Conservation (phyloP, 2,329 filamentous ascomycete genomes). For the Claviceps fusiformis region DNA sequence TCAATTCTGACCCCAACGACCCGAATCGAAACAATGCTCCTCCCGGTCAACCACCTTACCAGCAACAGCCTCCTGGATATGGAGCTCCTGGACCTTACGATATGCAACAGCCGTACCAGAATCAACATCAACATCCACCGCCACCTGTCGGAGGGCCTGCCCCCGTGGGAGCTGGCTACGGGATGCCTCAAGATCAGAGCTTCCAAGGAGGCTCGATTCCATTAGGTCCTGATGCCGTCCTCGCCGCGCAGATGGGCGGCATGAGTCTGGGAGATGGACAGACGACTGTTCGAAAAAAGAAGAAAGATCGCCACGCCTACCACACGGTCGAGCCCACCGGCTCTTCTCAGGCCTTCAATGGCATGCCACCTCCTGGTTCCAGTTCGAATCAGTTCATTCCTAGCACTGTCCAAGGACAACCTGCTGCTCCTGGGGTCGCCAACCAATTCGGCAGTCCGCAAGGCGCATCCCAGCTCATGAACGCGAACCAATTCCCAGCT, state of each 20-base stretch:
- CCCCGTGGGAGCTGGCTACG: conserved; percentile 15
- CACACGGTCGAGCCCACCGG: conserved; percentile 67
- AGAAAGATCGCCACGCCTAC: conserved; percentile 90
- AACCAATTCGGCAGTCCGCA: conserved; percentile 33
- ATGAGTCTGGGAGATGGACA: conserved; percentile 49
- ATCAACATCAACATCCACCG: conserved; percentile 3
- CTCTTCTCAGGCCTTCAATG: conserved; percentile 56
- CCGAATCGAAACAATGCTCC: conserved; percentile 33
- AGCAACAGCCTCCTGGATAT: conserved; percentile 24
- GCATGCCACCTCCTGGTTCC: conserved; percentile 44
- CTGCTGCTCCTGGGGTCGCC: conserved; percentile 19
- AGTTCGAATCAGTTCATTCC: conserved; percentile 30
- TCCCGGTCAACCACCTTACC: conserved; percentile 41
- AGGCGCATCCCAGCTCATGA: conserved; percentile 25
- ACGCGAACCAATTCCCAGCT: conserved; percentile 46
- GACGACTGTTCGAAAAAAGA: conserved; percentile 53
- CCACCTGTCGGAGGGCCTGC: neutral
- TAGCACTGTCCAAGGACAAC: conserved; percentile 10
- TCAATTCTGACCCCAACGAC: conserved; percentile 40
- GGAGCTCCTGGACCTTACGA: conserved; percentile 11
- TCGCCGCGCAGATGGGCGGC: conserved; percentile 64
- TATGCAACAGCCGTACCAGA: conserved; percentile 3
- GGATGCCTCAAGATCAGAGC: conserved; percentile 18
- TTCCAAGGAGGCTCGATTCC: conserved; percentile 16
- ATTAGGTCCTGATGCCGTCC: conserved; percentile 30